A percentile compares a stretch with the other conserved stretches of the same genome.
These are phyloP conservation scores for Clarireedia homoeocarpa DNA, from an alignment of 2,329 filamentous ascomycete species.

Conservation along the genomic window DNA sequence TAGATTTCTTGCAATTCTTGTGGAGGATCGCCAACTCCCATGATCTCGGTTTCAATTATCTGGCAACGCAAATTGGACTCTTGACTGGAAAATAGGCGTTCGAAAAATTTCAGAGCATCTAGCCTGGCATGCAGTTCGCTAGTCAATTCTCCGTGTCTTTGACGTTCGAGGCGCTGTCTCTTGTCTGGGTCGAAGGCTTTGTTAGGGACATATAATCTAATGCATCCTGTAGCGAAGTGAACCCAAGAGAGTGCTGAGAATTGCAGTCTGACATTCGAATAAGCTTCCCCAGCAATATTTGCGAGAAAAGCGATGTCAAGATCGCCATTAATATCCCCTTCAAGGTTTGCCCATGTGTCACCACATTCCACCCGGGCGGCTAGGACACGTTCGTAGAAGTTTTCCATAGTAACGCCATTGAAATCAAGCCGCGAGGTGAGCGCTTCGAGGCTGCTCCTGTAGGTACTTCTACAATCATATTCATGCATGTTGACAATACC, in stretches of 20 bases:
- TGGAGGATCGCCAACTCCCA: slow-evolving; percentile 57
- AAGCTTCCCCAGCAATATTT: slow-evolving; percentile 25
- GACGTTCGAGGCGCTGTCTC: slow-evolving; percentile 56
- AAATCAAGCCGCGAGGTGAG: not conserved
- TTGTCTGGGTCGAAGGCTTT: slow-evolving; percentile 76
- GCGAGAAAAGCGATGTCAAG: slow-evolving; percentile 30
- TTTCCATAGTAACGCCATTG: not conserved
- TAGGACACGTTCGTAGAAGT: not conserved
- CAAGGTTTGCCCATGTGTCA: slow-evolving; percentile 10
- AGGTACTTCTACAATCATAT: not conserved
- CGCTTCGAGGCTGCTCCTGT: too few species aligned
- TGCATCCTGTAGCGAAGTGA: slow-evolving; percentile 62
- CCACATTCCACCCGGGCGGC: not conserved
- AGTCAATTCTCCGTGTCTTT: slow-evolving; percentile 49
- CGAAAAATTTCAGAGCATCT: slow-evolving; percentile 55
- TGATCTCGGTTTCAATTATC: slow-evolving; percentile 54
- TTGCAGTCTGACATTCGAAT: slow-evolving; percentile 22
- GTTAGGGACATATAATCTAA: slow-evolving; percentile 80
- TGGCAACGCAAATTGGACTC: slow-evolving; percentile 58
- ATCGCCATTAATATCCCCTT: slow-evolving; percentile 26
- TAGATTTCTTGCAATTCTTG: slow-evolving; percentile 58
- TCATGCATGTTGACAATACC: slow-evolving; percentile 21
- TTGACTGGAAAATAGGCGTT: slow-evolving; percentile 60
- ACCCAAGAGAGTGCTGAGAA: slow-evolving; percentile 60
- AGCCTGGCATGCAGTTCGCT: slow-evolving; percentile 48